These are phyloP conservation scores for Agrocybe chaxingu DNA, from an alignment of 768 basidiomycete genomes.

Conservation along the genomic window DNA sequence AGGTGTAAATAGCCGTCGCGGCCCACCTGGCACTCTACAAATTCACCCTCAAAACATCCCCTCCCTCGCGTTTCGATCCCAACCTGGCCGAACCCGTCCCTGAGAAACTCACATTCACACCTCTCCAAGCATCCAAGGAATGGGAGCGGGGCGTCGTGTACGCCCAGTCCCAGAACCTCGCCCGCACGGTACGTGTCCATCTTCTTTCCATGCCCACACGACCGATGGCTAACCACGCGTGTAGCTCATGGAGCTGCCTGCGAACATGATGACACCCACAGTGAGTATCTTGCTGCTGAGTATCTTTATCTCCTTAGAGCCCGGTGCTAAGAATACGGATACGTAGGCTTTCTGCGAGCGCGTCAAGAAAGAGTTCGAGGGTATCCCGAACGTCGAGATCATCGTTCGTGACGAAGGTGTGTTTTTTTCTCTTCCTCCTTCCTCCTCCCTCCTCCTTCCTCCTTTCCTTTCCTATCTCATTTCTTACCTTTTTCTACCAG, in stretches of 20 bases:
- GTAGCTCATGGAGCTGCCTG: conserved; percentile 82
- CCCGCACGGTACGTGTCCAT: conserved; percentile 53
- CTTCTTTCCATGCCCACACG: conserved; percentile 12
- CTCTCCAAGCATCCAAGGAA: conserved; percentile 46
- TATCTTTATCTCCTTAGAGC: neutral
- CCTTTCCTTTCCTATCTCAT: neutral
- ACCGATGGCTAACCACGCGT: neutral
- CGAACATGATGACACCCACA: conserved; percentile 83
- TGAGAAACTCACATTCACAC: conserved; percentile 45
- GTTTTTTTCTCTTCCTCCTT: conserved; percentile 3
- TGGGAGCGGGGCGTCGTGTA: conserved; percentile 77
- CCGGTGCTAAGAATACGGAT: conserved; percentile 20
- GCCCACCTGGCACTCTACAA: conserved; percentile 73
- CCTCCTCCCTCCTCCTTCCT: neutral
- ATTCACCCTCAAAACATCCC: conserved; percentile 76
- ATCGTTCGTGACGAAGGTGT: conserved; percentile 72
- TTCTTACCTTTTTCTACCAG: conserved; percentile 27
- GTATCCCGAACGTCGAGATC: conserved; percentile 64
- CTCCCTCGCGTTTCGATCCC: conserved; percentile 64
- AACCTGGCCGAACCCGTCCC: conserved; percentile 49
- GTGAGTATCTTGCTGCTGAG: conserved; percentile 30
- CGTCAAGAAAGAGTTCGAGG: conserved; percentile 61
- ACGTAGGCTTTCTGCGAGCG: conserved; percentile 66
- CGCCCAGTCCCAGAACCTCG: conserved; percentile 76
- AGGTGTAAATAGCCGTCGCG: conserved; percentile 56